Evolutionary conservation across 2,329 filamentous ascomycete genomes (phyloP).

Genomic region (Colletotrichum viniferum): DNA sequence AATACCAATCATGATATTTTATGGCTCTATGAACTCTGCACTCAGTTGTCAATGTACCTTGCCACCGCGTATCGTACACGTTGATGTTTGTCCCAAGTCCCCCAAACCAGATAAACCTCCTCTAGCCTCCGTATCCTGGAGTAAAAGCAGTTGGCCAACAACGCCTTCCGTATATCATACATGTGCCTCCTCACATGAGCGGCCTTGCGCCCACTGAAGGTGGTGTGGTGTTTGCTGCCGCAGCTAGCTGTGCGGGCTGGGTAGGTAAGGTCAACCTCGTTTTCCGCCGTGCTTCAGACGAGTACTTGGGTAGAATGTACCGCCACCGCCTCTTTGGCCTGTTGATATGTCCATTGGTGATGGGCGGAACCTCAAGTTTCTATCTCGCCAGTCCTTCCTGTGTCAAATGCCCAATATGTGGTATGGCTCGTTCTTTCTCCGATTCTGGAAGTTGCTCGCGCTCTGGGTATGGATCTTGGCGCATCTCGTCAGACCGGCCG

Average conservation of each 20-base stretch:
- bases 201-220: neutral
- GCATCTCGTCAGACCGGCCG: neutral
- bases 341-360: neutral
- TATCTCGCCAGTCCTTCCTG: slow-evolving; percentile 16
- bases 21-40: neutral
- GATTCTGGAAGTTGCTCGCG: neutral
- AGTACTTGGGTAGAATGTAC: neutral
- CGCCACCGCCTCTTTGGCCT: neutral
- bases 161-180: neutral
- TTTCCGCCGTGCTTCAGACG: neutral
- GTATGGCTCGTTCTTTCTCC: slow-evolving; percentile 7
- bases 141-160: neutral
- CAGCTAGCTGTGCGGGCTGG: neutral
- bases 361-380: neutral
- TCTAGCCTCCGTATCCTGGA: neutral
- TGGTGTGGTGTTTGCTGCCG: neutral
- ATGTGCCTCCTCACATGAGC: neutral
- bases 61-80: neutral
- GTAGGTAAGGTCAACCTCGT: neutral
- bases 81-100: neutral
- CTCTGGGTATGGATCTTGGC: neutral
- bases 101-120: neutral
- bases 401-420: slow-evolving; percentile 10
- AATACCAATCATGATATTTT: neutral
- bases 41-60: neutral